A percentile compares a stretch with the other conserved stretches of the same genome.
phyloP scores from a whole-genome alignment of 441 rosid genomes.

The Corymbia citriodora region DNA sequence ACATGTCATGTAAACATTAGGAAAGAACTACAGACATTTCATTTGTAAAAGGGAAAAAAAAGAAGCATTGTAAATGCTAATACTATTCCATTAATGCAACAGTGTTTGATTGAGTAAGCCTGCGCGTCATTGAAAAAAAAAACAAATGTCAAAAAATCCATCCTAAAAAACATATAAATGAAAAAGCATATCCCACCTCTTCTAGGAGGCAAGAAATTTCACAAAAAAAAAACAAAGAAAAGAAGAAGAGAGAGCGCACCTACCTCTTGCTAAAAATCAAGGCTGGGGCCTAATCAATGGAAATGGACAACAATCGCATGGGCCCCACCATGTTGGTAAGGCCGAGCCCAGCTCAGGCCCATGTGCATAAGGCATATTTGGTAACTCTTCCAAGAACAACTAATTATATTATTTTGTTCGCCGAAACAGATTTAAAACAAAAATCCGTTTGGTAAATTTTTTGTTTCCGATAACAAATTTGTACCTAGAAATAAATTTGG shows the following conservation, averaged over 20 bases:
- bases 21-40: background rate
- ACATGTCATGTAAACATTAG: background rate
- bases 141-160: too few relatives aligned
- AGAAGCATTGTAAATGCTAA: background rate
- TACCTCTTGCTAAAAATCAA: background rate
- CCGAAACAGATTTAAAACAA: too few relatives aligned
- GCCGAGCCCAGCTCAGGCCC: background rate
- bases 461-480: too few relatives aligned
- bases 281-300: background rate
- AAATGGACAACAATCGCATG: background rate
- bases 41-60: background rate
- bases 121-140: too few relatives aligned
- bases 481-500: too few relatives aligned
- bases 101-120: background rate
- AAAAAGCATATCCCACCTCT: background rate
- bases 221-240: too few relatives aligned
- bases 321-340: background rate
- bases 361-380: background rate
- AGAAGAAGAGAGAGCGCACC: background rate
- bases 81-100: background rate
- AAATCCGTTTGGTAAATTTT: too few relatives aligned
- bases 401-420: too few relatives aligned
- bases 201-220: too few relatives aligned
- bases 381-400: too few relatives aligned
- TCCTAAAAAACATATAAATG: too few relatives aligned